Base-by-base conservation (phyloP, 2,329 filamentous ascomycete genomes). In the Aspergillus tanneri region DNA sequence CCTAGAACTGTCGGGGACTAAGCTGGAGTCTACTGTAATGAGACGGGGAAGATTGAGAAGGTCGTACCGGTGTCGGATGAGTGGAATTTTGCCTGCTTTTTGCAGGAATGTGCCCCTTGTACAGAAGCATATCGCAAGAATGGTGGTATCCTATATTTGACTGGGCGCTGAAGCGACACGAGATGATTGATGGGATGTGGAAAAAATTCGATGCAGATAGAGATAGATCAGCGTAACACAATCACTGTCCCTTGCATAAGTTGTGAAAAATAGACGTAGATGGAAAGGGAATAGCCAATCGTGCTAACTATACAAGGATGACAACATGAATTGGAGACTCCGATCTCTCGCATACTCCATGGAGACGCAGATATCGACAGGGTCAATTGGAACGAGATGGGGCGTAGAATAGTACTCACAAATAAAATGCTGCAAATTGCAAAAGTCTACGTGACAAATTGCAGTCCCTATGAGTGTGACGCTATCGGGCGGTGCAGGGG, bases 41-140 rank as follows among this genome's bases (percentile, higher is more conserved):
- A 67, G 21, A 75, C 67, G 0, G 72, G 75, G 23, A 54, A 71
- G 14, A 66, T 79, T 1, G 71, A 47, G 36, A 39, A 51, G 11
- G 3, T 77, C 10, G 54, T 68, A 3, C 60, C 80, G 0, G 55
- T 69, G 0, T 75, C 74, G 67, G 62, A 73, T 3, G 77, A 73
- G 65, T 76, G 77, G 57, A 67, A 73, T 9, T 9, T 50, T 81
- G 14, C 73, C 77, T 0, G 27, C 72, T 1, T 56, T 66, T 3
- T 71, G 1, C 70, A 77, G 43, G 78, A 75, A 53, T 76, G 85
- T 22, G 82, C 73, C 0, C 72, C 16, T 56, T 83, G 0, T 85
- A 84, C 64, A 64, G 82, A 86, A 56, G 72, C 70, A 1, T 82
- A 75, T 66, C 77, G 77, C 4, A 68, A 64, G 51, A 56, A 60